These are phyloP conservation scores for Colletotrichum plurivorum DNA, from an alignment of 2,329 filamentous ascomycete species.

Conservation along the genomic window DNA sequence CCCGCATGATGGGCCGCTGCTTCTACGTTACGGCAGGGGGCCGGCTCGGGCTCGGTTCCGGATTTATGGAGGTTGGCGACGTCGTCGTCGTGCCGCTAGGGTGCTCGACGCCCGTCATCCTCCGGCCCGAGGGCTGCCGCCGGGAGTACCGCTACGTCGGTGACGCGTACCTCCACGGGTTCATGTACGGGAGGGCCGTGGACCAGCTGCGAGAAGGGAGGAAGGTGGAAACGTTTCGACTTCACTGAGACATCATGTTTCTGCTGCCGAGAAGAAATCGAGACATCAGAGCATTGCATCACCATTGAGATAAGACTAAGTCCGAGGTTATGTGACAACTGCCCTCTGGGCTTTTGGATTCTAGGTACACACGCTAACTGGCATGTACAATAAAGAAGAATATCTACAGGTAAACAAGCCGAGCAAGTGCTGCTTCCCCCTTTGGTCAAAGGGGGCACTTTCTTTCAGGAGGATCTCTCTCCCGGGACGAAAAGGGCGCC, in stretches of 20 bases:
- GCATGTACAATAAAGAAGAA: conserved; percentile 28
- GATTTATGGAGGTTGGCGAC: conserved; percentile 48
- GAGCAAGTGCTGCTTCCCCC: neutral
- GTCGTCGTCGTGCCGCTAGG: conserved; percentile 52
- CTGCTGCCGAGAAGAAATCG: too few relatives aligned
- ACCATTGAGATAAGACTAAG: too few relatives aligned
- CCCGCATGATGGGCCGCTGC: conserved; percentile 44
- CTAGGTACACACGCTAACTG: conserved; percentile 16
- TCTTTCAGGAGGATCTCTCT: neutral
- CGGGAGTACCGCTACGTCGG: conserved; percentile 50
- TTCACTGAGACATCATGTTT: conserved; percentile 6
- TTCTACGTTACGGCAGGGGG: conserved; percentile 44
- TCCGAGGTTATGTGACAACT: conserved; percentile 2
- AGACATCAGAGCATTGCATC: too few relatives aligned
- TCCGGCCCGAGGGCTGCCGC: conserved; percentile 45
- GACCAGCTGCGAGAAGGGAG: conserved; percentile 52
- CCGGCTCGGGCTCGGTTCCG: conserved; percentile 50
- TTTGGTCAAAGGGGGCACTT: neutral
- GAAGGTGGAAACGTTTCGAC: conserved; percentile 50
- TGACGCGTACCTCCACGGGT: conserved; percentile 52
- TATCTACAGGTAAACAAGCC: conserved; percentile 39
- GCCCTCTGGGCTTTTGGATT: conserved; percentile 30
- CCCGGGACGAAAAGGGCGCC: conserved; percentile 6
- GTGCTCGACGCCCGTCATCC: conserved; percentile 51
- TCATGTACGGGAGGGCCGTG: conserved; percentile 52